Base-by-base conservation (phyloP, 495 filamentous ascomycete species). In the Penicillium simplicissimum region DNA sequence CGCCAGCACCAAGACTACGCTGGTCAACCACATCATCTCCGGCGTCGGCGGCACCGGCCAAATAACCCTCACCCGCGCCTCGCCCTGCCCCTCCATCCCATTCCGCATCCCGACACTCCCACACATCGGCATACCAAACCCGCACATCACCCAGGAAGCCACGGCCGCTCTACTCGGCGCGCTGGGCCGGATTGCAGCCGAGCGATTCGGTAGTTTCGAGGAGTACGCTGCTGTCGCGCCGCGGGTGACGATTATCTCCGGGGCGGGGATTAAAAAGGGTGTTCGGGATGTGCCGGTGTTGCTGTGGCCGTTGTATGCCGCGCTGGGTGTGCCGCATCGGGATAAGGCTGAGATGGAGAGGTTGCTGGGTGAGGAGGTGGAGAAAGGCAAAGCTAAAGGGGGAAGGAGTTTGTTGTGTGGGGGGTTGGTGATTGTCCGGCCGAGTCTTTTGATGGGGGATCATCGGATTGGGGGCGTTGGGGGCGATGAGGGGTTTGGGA, bases 301-400 rank as follows among this genome's bases (percentile, higher is more conserved):
- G 3, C 60, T 79, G 14, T 35, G 49, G n/a, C 74, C 70, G 34
- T 40, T 79, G 58, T 80, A 79, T 61, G 59, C 68, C 21, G 45
- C 56, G 7, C n/a, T 73, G 10, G 51, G 59, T 0, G 60, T 70
- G 3, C 73, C 79, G 52, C 78, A 76, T 58, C 61, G 38, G 19
- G 78, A 81, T 58, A 81, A 81, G 61, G 49, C 57, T 34, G 52
- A 57, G 31, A 79, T 79, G 78, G 78, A 80, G 59, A 57, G 63
- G 31, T 21, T 73, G 10, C 38, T 69, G 2, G 62, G 45, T n/a
- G 28, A 15, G 40, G 65, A 64, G 52, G 23, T 38, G 5, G 62
- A 31, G 15, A 38, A 3, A 31, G 28, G 28, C 4, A 31, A 31
- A 31, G 28, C 28, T 4, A 31, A 31, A 2, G 4, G 28, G 28